These are phyloP conservation scores for Globisporangium rhizosaccharum DNA, from an alignment of 352 stramenopile species.

Conservation along the genomic window DNA sequence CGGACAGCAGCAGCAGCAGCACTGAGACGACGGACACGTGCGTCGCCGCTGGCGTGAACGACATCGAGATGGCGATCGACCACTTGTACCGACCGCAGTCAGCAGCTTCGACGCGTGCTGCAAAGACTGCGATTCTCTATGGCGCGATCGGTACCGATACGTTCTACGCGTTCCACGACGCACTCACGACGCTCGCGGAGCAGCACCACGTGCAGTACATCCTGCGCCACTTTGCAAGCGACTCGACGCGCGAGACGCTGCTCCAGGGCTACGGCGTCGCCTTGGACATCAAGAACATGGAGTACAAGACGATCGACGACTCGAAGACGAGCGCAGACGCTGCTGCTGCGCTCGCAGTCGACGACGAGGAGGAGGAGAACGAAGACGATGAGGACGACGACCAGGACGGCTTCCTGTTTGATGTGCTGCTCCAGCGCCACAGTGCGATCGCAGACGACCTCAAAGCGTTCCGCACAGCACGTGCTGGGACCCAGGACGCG, in stretches of 20 bases:
- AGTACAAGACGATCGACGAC: conserved; percentile 96
- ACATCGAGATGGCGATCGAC: conserved; percentile 60
- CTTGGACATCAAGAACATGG: conserved; percentile 96
- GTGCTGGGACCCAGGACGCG: conserved; percentile 38
- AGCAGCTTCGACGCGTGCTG: conserved; percentile 11
- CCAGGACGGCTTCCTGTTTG: conserved; percentile 50
- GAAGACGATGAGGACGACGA: conserved; percentile 32
- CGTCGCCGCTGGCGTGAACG: conserved; percentile 56
- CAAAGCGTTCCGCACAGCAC: conserved; percentile 44
- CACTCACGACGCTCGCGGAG: conserved; percentile 53
- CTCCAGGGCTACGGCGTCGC: conserved; percentile 91
- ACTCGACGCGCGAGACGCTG: conserved; percentile 64
- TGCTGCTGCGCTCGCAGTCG: conserved; percentile 14
- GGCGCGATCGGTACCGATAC: conserved; percentile 59
- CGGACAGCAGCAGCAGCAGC: conserved; percentile 14
- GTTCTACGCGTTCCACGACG: conserved; percentile 70
- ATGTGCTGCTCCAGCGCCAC: conserved; percentile 38
- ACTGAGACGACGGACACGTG: conserved; percentile 27
- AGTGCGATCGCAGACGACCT: conserved; percentile 37
- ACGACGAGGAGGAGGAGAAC: conserved; percentile 13
- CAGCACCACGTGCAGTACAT: conserved; percentile 72
- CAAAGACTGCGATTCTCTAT: conserved; percentile 75
- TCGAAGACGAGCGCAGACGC: conserved; percentile 46
- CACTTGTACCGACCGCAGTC: conserved; percentile 60
- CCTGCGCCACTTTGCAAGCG: conserved; percentile 67